Evolutionary conservation across 805 yeast species (phyloP).

Genomic region (Metschnikowia matae): DNA sequence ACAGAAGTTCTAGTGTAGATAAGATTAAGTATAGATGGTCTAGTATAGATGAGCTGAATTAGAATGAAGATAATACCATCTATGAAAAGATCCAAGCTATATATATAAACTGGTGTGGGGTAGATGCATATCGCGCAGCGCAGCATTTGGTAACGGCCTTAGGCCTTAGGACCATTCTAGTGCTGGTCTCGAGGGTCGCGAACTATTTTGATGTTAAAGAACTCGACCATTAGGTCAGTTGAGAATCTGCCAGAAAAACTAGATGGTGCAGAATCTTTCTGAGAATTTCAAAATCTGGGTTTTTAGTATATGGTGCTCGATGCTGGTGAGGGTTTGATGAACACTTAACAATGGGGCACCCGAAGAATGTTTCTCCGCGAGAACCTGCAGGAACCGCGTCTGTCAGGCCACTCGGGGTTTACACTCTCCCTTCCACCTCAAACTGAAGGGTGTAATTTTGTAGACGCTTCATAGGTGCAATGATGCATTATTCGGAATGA

Average conservation of each 20-base stretch:
- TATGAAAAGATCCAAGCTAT: not conserved
- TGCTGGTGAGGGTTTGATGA: not conserved
- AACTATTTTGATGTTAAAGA: not conserved
- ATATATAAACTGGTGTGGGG: conserved; percentile 1
- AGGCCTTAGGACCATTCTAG: not conserved
- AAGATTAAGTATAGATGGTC: too few relatives aligned
- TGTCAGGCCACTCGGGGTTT: conserved; percentile 1
- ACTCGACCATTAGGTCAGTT: not conserved
- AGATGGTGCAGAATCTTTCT: too few relatives aligned
- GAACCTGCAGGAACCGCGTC: not conserved
- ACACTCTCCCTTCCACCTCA: not conserved
- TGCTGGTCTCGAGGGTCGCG: not conserved
- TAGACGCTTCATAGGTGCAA: too few relatives aligned
- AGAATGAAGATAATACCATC: too few relatives aligned
- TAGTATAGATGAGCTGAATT: too few relatives aligned
- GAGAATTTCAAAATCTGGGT: too few relatives aligned
- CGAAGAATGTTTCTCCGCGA: not conserved
- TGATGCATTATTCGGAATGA: not conserved
- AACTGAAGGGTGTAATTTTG: not conserved
- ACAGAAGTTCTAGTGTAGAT: too few relatives aligned
- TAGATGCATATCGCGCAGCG: not conserved
- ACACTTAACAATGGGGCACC: not conserved
- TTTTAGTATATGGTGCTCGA: not conserved
- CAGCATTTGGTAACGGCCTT: conserved; percentile 1
- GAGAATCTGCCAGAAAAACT: not conserved